Base-by-base conservation (phyloP, 148 eudicot species). In the Cornus florida region DNA sequence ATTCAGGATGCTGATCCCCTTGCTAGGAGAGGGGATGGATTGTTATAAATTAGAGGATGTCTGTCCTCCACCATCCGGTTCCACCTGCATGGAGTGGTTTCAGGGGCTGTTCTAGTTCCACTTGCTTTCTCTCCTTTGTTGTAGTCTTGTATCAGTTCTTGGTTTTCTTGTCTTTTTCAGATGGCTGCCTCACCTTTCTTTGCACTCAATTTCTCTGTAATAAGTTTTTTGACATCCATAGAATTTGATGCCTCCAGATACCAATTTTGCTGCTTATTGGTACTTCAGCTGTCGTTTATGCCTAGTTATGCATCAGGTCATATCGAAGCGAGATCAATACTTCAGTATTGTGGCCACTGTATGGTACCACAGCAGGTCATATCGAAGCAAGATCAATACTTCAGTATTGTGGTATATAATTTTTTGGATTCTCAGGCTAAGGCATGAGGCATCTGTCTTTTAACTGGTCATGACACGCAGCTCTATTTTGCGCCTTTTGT, bases 111-210 rank as follows among this genome's bases (percentile, higher is more conserved):
- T 43, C 9, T 43, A 41, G 48, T 43, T 6, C 48, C 48, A 13
- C 6, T 57, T 57, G 66, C 35, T 60, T 75, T 75, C 33, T 65
- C 39, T 74, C 33, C 77, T 33, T 39, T 13, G n/a, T 72, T 23
- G 35, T 72, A 57, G 67, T 20, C 48, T 60, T 35, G 14, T 20
- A 43, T 11, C 35, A 62, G 9, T 59, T 57, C 20, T 59, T 74
- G 23, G n/a, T 2, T 62, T 62, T 62, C 9, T 19, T 20, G 3
- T n/a, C 8, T 62, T 62, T 62, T n/a, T 62, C 66, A n/a, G 66
- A 62, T 17, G 23, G 66, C 20, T 62, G 66, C 66, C 24, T 62
- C 23, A 62, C 66, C 24, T 20, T 6, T 62, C 23, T 62, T 62
- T 62, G 66, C 59, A 1, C 66, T 62, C 66, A 5, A n/a, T n/a